Conservation (phyloP, 176 grass and related monocot species). For the Zoysia pacifica region DNA sequence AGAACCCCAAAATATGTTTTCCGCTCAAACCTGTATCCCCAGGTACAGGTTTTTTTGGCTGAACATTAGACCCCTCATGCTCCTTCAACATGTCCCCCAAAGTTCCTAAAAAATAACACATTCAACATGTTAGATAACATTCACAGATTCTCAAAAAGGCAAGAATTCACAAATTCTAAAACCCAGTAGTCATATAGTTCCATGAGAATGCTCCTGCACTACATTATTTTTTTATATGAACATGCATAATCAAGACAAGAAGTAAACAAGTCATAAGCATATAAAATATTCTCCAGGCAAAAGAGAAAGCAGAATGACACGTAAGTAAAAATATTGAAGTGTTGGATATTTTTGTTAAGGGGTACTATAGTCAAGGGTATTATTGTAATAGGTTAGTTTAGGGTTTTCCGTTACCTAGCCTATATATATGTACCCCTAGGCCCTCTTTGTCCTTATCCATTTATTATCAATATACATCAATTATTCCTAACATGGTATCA, state of each 20-base stretch:
- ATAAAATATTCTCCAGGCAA: slow-evolving; percentile 22
- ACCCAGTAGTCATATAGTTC: slow-evolving; percentile 13
- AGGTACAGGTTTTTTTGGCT: slow-evolving; percentile 25
- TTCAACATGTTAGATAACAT: slow-evolving; percentile 46
- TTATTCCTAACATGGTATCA: too few species aligned
- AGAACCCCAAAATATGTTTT: slow-evolving; percentile 56
- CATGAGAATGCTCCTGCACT: background rate
- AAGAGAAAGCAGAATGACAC: background rate
- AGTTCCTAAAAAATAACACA: slow-evolving; percentile 44
- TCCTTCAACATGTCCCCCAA: slow-evolving; percentile 46
- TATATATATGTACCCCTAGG: too few species aligned
- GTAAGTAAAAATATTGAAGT: background rate
- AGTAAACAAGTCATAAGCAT: slow-evolving; percentile 14
- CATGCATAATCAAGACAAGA: slow-evolving; percentile 21
- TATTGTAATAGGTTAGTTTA: too few species aligned
- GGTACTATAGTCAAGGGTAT: too few species aligned
- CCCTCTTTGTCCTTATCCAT: too few species aligned
- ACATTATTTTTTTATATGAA: background rate
- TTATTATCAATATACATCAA: too few species aligned
- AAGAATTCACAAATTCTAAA: slow-evolving; percentile 25
- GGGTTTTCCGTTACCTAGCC: too few species aligned
- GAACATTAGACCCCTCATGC: slow-evolving; percentile 46
- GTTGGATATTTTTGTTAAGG: background rate
- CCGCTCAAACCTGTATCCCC: slow-evolving; percentile 36
- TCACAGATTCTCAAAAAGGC: slow-evolving; percentile 24